A percentile compares a stretch with the other conserved stretches of the same genome.
Conservation (phyloP, 1,284 basidiomycete species). For the Melampsora occidentalis region DNA sequence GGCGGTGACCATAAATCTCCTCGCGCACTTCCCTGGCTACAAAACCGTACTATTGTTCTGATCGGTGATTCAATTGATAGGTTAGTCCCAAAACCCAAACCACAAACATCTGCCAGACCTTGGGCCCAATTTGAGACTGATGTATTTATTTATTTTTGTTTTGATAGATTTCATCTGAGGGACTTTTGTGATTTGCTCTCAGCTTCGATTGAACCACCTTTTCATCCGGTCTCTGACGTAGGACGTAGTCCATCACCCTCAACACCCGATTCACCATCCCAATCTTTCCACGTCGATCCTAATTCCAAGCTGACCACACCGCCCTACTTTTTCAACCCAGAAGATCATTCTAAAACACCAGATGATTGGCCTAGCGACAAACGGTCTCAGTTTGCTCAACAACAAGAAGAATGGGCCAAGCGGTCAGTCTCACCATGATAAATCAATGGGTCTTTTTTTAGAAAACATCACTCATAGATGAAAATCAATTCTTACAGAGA, state of each 20-base stretch:
- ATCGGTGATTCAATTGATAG: conserved; percentile 40
- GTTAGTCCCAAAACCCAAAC: not conserved
- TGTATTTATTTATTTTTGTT: not conserved
- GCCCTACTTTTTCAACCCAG: conserved; percentile 3
- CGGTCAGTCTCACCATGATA: not conserved
- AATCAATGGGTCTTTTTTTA: no score
- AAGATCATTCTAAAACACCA: conserved; percentile 1
- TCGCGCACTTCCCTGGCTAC: conserved; percentile 21
- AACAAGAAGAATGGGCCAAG: conserved; percentile 26
- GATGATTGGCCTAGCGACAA: conserved; percentile 18
- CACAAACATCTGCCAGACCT: not conserved
- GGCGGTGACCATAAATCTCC: not conserved
- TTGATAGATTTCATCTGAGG: conserved; percentile 18
- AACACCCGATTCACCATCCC: not conserved
- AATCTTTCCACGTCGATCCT: conserved; percentile 7
- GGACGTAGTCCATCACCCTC: conserved; percentile 6
- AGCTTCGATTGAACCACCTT: not conserved
- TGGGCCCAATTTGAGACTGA: no score
- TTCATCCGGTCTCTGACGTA: conserved; percentile 12
- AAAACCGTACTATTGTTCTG: conserved; percentile 29
- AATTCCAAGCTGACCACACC: not conserved
- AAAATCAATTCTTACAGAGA: not conserved
- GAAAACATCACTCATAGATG: no score
- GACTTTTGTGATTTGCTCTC: conserved; percentile 37
- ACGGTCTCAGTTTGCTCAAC: not conserved